These are phyloP conservation scores for Isabelozyma heimii DNA, from an alignment of 805 yeast genomes.

Conservation along the genomic window DNA sequence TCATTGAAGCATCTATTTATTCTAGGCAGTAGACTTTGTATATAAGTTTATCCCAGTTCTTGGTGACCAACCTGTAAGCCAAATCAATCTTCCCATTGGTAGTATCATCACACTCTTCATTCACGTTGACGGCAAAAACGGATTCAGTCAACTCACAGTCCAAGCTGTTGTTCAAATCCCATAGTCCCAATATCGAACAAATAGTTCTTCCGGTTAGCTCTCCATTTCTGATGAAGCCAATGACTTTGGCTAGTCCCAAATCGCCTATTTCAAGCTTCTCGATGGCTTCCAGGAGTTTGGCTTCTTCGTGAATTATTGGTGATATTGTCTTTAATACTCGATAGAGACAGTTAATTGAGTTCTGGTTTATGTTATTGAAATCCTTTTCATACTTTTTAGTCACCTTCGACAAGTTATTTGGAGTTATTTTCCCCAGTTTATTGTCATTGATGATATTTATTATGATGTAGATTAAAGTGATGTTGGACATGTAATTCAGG, in stretches of 20 bases:
- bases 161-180: constrained; percentile 28
- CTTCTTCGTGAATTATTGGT: constrained; percentile 7
- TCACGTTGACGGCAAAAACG: not conserved
- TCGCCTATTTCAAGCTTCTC: not conserved
- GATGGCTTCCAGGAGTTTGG: not conserved
- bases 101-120: not conserved
- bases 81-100: not conserved
- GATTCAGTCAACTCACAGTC: constrained; percentile 6
- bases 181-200: constrained; percentile 33
- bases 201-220: constrained; percentile 27
- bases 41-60: constrained; percentile 24
- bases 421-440: not conserved
- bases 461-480: not conserved
- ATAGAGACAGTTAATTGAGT: constrained; percentile 7
- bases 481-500: not conserved
- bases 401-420: not conserved
- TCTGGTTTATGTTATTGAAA: constrained; percentile 4
- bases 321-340: constrained; percentile 10
- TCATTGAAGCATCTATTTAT: constrained; percentile 6
- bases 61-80: constrained; percentile 9
- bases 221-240: constrained; percentile 12
- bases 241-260: constrained; percentile 11
- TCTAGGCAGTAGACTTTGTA: constrained; percentile 36
- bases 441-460: not conserved
- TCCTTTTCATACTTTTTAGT: not conserved